A percentile compares a stretch with the other conserved stretches of the same genome.
phyloP scores from a whole-genome alignment of 164 flowering plant genomes.

The Magnolia kwangsiensis region DNA sequence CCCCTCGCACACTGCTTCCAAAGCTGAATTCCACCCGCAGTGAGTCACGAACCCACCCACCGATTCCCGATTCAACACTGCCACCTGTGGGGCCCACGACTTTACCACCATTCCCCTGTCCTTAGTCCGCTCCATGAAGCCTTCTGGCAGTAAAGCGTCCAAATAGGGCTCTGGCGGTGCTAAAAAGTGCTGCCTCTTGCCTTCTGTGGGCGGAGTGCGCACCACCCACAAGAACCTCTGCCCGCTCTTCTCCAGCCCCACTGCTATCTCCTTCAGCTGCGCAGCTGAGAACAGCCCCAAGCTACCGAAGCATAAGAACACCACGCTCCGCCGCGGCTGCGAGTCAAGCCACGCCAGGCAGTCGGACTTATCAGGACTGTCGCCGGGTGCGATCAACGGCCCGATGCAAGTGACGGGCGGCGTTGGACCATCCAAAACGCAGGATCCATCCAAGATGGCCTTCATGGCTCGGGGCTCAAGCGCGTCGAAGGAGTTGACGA shows the following conservation, averaged over 20 bases:
- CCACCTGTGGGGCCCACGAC: slow-evolving; percentile 45
- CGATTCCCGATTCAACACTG: slow-evolving; percentile 28
- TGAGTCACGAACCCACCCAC: slow-evolving; percentile 49
- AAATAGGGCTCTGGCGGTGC: slow-evolving; percentile 14
- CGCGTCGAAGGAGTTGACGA: slow-evolving; percentile 31
- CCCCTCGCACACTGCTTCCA: slow-evolving; percentile 37
- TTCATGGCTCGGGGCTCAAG: slow-evolving; percentile 21
- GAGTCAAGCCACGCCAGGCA: slow-evolving; percentile 39
- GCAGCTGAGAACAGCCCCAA: slow-evolving; percentile 21
- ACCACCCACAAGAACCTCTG: slow-evolving; percentile 46
- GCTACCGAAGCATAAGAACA: slow-evolving; percentile 48
- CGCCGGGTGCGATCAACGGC: slow-evolving; percentile 23
- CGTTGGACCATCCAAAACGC: background rate
- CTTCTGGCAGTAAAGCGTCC: slow-evolving; percentile 25
- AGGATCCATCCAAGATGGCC: slow-evolving; percentile 12
- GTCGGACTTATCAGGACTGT: background rate
- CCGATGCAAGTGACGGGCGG: slow-evolving; percentile 23
- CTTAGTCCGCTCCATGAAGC: slow-evolving; percentile 33
- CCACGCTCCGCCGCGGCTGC: slow-evolving; percentile 37
- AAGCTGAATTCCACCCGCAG: slow-evolving; percentile 48
- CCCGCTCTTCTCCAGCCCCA: slow-evolving; percentile 40
- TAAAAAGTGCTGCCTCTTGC: background rate
- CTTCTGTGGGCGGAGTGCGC: slow-evolving; percentile 16
- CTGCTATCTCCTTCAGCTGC: slow-evolving; percentile 39
- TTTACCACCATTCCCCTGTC: slow-evolving; percentile 36